These are phyloP conservation scores for Corniculantispora saksenae DNA, from an alignment of 2,329 filamentous ascomycete species.

Conservation along the genomic window DNA sequence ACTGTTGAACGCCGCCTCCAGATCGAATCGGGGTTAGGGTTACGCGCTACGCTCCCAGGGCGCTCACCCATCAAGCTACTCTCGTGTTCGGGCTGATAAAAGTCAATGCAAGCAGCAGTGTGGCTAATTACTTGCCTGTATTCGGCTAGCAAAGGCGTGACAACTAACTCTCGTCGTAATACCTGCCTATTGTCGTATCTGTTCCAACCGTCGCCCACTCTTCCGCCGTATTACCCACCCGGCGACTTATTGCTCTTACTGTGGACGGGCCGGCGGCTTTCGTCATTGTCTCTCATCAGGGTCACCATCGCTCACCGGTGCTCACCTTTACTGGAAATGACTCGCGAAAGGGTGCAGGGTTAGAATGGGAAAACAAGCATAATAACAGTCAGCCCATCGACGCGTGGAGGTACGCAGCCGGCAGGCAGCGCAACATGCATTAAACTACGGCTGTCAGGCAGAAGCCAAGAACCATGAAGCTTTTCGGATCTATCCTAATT, in stretches of 20 bases:
- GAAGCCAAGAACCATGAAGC: not conserved
- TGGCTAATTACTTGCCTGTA: not conserved
- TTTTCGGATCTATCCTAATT: not conserved
- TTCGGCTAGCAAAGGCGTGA: not conserved
- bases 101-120: not conserved
- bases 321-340: not conserved
- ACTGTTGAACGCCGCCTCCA: not conserved
- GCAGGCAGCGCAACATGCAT: not conserved
- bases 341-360: not conserved
- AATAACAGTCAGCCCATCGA: no score
- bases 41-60: not conserved
- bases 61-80: not conserved
- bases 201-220: not conserved
- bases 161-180: not conserved
- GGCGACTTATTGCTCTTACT: not conserved
- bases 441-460: not conserved
- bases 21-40: not conserved
- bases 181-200: not conserved
- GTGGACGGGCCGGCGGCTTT: slow-evolving; percentile 6
- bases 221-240: not conserved
- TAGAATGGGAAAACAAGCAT: no score
- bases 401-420: not conserved
- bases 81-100: not conserved
- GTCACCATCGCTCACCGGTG: not conserved
- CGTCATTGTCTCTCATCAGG: not conserved